These are phyloP conservation scores for Blastocystis sp. DNA, from an alignment of 352 stramenopile species.

Conservation along the genomic window DNA sequence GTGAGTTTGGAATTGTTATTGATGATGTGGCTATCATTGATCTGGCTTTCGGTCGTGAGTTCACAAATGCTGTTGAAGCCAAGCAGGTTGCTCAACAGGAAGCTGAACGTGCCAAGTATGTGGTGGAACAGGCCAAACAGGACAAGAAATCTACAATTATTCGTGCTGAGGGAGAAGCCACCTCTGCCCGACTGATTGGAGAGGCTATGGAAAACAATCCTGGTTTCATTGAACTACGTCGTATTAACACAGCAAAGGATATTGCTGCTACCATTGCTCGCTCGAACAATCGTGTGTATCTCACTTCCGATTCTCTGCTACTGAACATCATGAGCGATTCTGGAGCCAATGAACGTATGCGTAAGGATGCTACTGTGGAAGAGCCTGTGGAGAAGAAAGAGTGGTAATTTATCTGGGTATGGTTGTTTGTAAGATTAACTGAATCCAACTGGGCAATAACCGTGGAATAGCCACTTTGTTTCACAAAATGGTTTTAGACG, in stretches of 20 bases:
- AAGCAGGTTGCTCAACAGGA: conserved; percentile 99
- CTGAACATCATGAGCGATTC: conserved; percentile 56
- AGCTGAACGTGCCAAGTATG: conserved; percentile 90
- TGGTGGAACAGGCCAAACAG: conserved; percentile 92
- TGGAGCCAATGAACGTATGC: conserved; percentile 8
- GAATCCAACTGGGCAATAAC: not conserved
- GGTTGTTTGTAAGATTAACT: not conserved
- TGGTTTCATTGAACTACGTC: conserved; percentile 94
- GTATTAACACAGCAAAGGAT: conserved; percentile 93
- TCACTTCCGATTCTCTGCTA: conserved; percentile 38
- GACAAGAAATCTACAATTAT: conserved; percentile 98
- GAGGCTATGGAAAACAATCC: conserved; percentile 97
- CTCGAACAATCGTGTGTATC: conserved; percentile 90
- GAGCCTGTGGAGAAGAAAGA: not conserved
- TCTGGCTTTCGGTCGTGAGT: conserved; percentile 93
- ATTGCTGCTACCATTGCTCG: conserved; percentile 88
- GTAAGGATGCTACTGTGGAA: not conserved
- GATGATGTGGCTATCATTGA: conserved; percentile 98
- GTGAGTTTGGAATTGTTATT: conserved; percentile 83
- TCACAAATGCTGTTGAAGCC: conserved; percentile 92
- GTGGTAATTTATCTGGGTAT: conserved; percentile 48
- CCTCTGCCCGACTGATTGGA: conserved; percentile 92
- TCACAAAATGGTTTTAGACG: no score
- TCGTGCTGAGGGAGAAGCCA: conserved; percentile 89
- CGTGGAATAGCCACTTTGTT: not conserved